Evolutionary conservation across 2,329 filamentous ascomycete species (phyloP).

Genomic region (Calonectria hawksworthii): DNA sequence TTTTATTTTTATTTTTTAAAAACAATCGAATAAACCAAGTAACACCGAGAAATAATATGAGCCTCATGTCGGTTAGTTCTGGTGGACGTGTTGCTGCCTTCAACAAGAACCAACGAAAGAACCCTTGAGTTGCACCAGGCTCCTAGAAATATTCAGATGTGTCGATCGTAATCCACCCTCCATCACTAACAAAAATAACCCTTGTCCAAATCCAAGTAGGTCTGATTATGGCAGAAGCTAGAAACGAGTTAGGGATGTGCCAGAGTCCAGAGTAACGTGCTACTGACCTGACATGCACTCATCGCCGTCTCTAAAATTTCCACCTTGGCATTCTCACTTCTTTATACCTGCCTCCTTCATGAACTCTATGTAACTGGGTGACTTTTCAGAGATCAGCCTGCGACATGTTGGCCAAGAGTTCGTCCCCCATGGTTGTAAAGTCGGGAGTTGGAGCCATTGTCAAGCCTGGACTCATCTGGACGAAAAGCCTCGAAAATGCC

Average conservation of each 20-base stretch:
- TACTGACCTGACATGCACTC: background rate
- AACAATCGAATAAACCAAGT: background rate
- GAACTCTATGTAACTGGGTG: background rate
- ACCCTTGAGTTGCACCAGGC: too few relatives aligned
- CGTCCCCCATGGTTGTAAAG: background rate
- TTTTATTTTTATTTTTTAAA: too few relatives aligned
- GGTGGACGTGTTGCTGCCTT: too few relatives aligned
- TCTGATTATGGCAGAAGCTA: too few relatives aligned
- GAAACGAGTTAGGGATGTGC: too few relatives aligned
- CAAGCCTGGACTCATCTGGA: background rate
- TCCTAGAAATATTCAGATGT: too few relatives aligned
- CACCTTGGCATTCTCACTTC: too few relatives aligned
- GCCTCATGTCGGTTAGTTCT: background rate
- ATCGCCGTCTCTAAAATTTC: background rate
- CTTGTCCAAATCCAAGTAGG: too few relatives aligned
- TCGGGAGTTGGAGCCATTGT: background rate
- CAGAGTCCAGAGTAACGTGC: too few relatives aligned
- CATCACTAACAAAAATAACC: too few relatives aligned
- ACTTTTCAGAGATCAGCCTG: background rate
- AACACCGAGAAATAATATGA: background rate
- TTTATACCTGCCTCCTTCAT: background rate
- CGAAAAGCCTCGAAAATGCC: background rate
- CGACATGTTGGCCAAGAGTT: background rate
- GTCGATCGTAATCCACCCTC: too few relatives aligned
- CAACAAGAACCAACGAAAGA: too few relatives aligned